phyloP scores from a whole-genome alignment of 495 filamentous ascomycete genomes.

The Penicillium chermesinum region DNA sequence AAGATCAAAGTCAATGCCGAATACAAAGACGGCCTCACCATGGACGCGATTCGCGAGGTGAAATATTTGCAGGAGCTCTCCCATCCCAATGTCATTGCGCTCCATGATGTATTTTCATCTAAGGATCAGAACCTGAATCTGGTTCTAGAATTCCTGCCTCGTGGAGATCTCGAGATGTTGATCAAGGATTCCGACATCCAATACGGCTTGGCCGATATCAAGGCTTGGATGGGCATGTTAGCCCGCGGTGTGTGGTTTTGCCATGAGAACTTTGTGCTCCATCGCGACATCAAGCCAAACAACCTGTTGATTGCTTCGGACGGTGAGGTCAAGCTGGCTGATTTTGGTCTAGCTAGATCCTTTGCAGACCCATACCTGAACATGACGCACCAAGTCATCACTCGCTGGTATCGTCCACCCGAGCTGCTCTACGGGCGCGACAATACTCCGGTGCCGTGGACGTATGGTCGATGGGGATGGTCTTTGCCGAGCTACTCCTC shows the following conservation, averaged over 20 bases:
- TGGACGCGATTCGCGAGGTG: conserved; percentile 93
- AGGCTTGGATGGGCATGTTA: conserved; percentile 98
- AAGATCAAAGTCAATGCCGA: conserved; percentile 95
- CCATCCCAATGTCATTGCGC: conserved; percentile 90
- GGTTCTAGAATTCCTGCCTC: conserved; percentile 86
- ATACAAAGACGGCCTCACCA: conserved; percentile 76
- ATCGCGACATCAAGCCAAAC: conserved; percentile 99
- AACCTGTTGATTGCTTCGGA: conserved; percentile 91
- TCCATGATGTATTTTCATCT: conserved; percentile 86
- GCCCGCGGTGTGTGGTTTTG: conserved; percentile 92
- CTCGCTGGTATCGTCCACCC: conserved; percentile 91
- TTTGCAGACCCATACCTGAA: conserved; percentile 81
- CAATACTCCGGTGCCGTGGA: conserved; percentile 91
- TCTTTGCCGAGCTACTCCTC: conserved; percentile 87
- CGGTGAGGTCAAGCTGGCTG: conserved; percentile 89
- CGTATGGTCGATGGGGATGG: conserved; percentile 89
- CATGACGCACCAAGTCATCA: conserved; percentile 96
- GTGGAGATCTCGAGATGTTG: conserved; percentile 87
- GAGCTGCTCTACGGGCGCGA: conserved; percentile 87
- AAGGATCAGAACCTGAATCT: conserved; percentile 92
- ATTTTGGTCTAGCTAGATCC: conserved; percentile 89
- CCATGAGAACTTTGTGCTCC: conserved; percentile 88
- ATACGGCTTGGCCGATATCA: conserved; percentile 80
- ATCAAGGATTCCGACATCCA: conserved; percentile 78
- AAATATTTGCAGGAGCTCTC: conserved; percentile 92